Base-by-base conservation (phyloP, 139 green algal genomes). In the Chlorella ohadii region DNA sequence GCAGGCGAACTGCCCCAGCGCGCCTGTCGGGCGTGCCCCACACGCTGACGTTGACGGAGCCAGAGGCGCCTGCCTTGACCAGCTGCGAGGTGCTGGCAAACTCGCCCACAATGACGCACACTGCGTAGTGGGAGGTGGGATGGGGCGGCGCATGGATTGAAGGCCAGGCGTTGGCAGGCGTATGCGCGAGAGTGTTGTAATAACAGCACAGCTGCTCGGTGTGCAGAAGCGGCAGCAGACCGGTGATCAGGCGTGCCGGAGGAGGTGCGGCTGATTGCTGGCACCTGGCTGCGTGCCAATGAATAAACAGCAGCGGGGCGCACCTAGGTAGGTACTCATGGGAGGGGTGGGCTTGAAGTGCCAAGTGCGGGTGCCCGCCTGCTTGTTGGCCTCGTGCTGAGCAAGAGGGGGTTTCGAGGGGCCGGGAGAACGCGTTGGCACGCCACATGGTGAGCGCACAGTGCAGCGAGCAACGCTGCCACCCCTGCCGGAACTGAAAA, bases 291-390 rank as follows among this genome's bases (percentile, higher is more conserved):
- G n/a, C n/a, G n/a, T n/a, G n/a, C n/a, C n/a, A n/a, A n/a, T n/a
- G n/a, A n/a, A n/a, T n/a, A n/a, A n/a, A 36, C 67, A 55, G 3
- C 27, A 34, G 38, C 38, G 20, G 23, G 25, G 38, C 71, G 1
- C 39, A 82, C 76, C 68, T 47, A 99, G 88, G 88, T 99, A 99
- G 28, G 93, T 95, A 75, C 88, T 92, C 94, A 98, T 98, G 25
- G 84, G 84, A 0, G 96, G 96, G 0, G 91, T 94, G 25, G 68
- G 70, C 56, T 84, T 66, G 81, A 94, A 96, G 20, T 78, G 86
- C 82, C 78, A 88, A 31, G 68, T 82, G 71, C 61, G 33, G 0
- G 63, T 78, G 33, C 33, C 56, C 22, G 79, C 61, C 61, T 84
- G 72, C 55, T 86, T 66, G 33, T 85, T 57, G 56, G 80, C 68